A percentile compares a stretch with the other conserved stretches of the same genome.
Evolutionary conservation across 75 land plant species (phyloP).

Genomic region (Picea sitchensis): DNA sequence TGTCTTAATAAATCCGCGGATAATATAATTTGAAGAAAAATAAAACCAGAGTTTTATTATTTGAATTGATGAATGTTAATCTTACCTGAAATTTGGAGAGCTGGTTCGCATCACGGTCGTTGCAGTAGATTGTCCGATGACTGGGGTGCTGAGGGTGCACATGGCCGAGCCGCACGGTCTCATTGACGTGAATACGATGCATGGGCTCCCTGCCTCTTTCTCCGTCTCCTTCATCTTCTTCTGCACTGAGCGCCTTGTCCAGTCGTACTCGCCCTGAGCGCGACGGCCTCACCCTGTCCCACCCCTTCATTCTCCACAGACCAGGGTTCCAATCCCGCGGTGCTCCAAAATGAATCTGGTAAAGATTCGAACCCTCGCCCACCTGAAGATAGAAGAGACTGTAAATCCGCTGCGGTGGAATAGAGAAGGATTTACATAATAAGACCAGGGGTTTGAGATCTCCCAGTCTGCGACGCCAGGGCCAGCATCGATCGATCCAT

Average conservation of each 20-base stretch:
- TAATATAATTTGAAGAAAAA: not conserved
- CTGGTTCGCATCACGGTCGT: slow-evolving; percentile 66
- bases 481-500: no score
- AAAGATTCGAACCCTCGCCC: no score
- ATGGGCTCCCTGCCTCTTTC: not conserved
- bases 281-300: slow-evolving; percentile 31
- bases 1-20: not conserved
- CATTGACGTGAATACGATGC: slow-evolving; percentile 7
- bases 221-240: slow-evolving; percentile 1
- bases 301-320: slow-evolving; percentile 18
- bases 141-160: slow-evolving; percentile 61
- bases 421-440: no score
- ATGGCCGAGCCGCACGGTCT: slow-evolving; percentile 40
- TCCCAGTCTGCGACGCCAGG: no score
- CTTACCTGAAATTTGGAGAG: slow-evolving; percentile 52
- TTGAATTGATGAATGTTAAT: not conserved
- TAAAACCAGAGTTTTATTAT: not conserved
- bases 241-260: not conserved
- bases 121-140: slow-evolving; percentile 68
- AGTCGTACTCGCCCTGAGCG: slow-evolving; percentile 9
- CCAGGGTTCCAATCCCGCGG: slow-evolving; percentile 1
- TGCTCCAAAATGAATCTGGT: not conserved
- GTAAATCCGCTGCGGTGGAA: no score
- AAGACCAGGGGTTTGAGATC: no score
- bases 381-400: no score